Base-by-base conservation (phyloP, 2,329 filamentous ascomycete species). In the Hirsutella rhossiliensis region DNA sequence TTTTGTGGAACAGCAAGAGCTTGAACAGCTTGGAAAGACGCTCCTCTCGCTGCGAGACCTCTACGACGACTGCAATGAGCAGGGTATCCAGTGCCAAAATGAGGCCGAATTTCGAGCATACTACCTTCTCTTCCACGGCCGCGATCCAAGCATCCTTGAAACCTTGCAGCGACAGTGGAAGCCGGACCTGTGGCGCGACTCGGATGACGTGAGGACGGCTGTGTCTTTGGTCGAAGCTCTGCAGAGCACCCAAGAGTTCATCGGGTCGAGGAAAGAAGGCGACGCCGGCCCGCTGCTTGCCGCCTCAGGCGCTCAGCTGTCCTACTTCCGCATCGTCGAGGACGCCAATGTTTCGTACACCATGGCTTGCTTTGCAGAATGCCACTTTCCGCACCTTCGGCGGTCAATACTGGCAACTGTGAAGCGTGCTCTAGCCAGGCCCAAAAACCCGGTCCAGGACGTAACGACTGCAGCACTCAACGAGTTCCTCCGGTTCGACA, bases 351-450 rank as follows among this genome's bases (percentile, higher is more conserved):
- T 81, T 3, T 82, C 80, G 0, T 84, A 83, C 54, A 81, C 77
- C 1, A 81, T 83, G 76, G 80, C 78, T 13, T 83, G 80, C 51
- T 74, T 84, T 47, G 78, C 78, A 7, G 79, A 83, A 53, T 75
- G 79, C n/a, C 77, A 81, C 53, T 82, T 84, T 46, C 73, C 75
- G 36, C 66, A 70, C 31, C 63, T 82, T 29, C 76, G 80, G 36
- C 75, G 76, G 43, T 68, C 71, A 12, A 73, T 80, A 15, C 56
- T 83, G 17, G 69, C 69, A 43, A 71, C 72, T 15, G 62, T 82
- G 19, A 69, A 73, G 42, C 68, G 64, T 44, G 68, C 73, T 1
- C 76, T 80, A 48, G 67, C 73, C 2, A 70, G 77, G 45, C 73
- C 74, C 20, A 69, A 75, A 47, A 72, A 74, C 42, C 67, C 71